Evolutionary conservation across 1,139 yeast species (phyloP), one percentile per base, ranked within the genome.

Genomic region (Ogataea hybrid): DNA sequence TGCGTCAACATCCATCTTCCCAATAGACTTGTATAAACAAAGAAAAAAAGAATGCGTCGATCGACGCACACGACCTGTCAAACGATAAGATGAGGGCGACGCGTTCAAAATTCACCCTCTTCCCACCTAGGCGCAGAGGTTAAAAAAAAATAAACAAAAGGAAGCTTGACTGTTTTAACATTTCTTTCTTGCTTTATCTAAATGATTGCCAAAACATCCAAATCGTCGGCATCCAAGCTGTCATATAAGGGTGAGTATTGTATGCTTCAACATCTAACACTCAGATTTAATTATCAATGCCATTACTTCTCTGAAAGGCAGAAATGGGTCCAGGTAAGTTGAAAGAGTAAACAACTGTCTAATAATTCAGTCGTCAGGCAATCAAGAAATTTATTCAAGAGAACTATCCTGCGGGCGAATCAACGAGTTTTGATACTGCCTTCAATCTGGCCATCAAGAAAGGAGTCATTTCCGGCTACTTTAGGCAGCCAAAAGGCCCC

Each of bases 401-500:
- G 50, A 81, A 81, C 65, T 78, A 71, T 62, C 74, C 79, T 45
- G 70, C 80, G 56, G 72, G 77, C 41, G 6, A 23, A 3, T 73
- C 82, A 28, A 56, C 74, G 44, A 82, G 78, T 62, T 88, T 87
- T 61, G 95, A 87, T 59, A 68, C 82, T 40, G 77, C 81, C 53
- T 84, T 88, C 73, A 88, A 87, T 64, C 59, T 76, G 39, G 92
- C 96, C 28, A 71, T 88, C 58, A 81, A 83, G 70, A 84, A 81
- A 62, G 95, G 95, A 48, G 94, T 88, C 49, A 81, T 76, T 45
- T 64, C 77, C 21, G 95, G 88, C 40, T 85, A 79, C 43, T 84
- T 89, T 57, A 65, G 77, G 37, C 96, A 86, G 67, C 96, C 96
- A 61, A 88, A 87, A 71, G 96, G 96, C 47, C 80, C 88, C 15